phyloP scores from a whole-genome alignment of 2,329 filamentous ascomycete species.

The Penicillium brasilianum region DNA sequence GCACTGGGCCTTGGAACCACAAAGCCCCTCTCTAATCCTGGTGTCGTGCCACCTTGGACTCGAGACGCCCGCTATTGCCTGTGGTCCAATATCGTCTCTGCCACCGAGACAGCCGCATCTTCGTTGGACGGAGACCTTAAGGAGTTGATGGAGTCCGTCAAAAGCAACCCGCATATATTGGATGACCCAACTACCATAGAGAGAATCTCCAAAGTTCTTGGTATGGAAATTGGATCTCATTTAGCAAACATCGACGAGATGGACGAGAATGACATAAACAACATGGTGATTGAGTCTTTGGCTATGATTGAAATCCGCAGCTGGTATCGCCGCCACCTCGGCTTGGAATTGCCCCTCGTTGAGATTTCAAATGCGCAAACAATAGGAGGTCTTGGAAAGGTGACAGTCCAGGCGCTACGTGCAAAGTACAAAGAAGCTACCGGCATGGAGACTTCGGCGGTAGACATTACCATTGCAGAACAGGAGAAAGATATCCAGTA shows the following conservation, averaged over 20 bases:
- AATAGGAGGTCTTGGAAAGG: constrained; percentile 14
- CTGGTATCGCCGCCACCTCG: constrained; percentile 16
- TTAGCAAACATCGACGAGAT: constrained; percentile 14
- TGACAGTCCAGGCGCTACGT: background rate
- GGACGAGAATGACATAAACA: constrained; percentile 9
- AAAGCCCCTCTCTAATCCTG: constrained; percentile 12
- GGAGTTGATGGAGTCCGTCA: background rate
- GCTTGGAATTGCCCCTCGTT: constrained; percentile 17
- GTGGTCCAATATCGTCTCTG: constrained; percentile 10
- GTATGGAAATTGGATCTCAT: constrained; percentile 6
- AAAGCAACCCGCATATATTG: constrained; percentile 3
- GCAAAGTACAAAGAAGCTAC: constrained; percentile 8
- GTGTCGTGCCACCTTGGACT: constrained; percentile 12
- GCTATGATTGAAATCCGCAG: constrained; percentile 23
- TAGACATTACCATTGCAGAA: background rate
- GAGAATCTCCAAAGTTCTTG: constrained; percentile 11
- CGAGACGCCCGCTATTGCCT: constrained; percentile 16
- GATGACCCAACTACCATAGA: constrained; percentile 14
- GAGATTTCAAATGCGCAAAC: constrained; percentile 23
- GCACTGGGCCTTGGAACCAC: constrained; percentile 14
- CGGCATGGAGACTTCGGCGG: background rate
- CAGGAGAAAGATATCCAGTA: background rate
- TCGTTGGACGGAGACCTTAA: constrained; percentile 1
- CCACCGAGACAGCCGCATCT: background rate
- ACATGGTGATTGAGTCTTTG: constrained; percentile 21